Conservation (phyloP, 2,329 filamentous ascomycete genomes). For the Aaosphaeria arxii region DNA sequence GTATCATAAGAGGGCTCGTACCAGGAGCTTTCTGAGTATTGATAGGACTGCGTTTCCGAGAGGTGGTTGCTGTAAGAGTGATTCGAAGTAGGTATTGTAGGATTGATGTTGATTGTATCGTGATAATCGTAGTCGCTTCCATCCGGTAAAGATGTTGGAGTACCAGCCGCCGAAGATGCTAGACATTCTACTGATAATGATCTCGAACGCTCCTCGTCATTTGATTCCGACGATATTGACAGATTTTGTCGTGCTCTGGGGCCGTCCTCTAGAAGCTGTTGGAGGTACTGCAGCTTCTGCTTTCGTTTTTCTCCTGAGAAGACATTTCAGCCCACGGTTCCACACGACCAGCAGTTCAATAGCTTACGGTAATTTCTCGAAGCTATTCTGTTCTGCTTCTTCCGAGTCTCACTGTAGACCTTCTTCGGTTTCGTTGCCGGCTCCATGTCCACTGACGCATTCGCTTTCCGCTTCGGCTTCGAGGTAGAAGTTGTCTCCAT, state of each 20-base stretch:
- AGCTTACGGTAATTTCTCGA: constrained; percentile 36
- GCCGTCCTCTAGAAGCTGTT: constrained; percentile 26
- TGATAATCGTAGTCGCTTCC: not conserved
- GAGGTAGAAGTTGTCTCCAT: too few relatives aligned
- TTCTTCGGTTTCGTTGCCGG: constrained; percentile 26
- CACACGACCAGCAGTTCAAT: not conserved
- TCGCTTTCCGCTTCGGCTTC: too few relatives aligned
- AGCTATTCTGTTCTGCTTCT: constrained; percentile 37
- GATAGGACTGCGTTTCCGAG: too few relatives aligned
- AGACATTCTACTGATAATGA: not conserved
- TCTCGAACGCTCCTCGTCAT: not conserved
- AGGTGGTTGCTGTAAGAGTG: too few relatives aligned
- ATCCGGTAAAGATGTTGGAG: not conserved
- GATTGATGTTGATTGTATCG: not conserved
- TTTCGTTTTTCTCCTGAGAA: constrained; percentile 34
- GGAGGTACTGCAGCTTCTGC: constrained; percentile 34
- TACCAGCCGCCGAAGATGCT: too few relatives aligned
- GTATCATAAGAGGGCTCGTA: too few relatives aligned
- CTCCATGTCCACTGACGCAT: not conserved
- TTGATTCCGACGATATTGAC: not conserved
- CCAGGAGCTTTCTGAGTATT: too few relatives aligned
- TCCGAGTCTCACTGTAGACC: constrained; percentile 34
- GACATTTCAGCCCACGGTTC: not conserved
- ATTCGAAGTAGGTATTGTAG: too few relatives aligned
- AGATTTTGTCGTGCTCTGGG: not conserved